Conservation (phyloP, 2,329 filamentous ascomycete species). For the Colletotrichum salicis region DNA sequence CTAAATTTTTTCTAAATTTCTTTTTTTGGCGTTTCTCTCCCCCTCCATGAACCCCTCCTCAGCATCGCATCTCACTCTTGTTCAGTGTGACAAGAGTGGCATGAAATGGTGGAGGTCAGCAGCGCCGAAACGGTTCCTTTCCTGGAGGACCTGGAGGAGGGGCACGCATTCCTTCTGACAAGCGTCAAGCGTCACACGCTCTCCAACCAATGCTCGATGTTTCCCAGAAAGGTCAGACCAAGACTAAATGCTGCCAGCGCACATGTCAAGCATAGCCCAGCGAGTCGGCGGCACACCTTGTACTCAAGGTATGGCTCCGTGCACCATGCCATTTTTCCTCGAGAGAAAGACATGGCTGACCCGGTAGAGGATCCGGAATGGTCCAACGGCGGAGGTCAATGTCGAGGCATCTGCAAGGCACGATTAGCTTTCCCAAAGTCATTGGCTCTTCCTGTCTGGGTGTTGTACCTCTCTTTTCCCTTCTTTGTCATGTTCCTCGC, state of each 20-base stretch:
- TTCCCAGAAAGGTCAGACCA: constrained; percentile 13
- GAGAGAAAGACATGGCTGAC: constrained; percentile 18
- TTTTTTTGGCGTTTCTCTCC: neutral
- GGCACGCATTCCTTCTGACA: constrained; percentile 26
- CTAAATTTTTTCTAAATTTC: neutral
- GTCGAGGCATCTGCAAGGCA: constrained; percentile 34
- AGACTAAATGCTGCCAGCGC: constrained; percentile 24
- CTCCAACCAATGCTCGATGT: constrained; percentile 27
- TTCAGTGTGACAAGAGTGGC: neutral
- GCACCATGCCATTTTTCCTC: constrained; percentile 19
- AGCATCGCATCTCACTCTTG: neutral
- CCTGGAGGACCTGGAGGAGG: neutral
- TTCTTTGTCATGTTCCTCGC: constrained; percentile 11
- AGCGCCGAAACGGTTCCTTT: constrained; percentile 11
- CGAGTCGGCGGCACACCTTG: constrained; percentile 23
- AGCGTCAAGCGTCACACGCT: constrained; percentile 20
- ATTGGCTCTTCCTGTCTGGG: constrained; percentile 1
- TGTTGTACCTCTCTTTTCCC: constrained; percentile 1
- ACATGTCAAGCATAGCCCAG: constrained; percentile 34
- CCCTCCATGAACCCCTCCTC: constrained; percentile 2
- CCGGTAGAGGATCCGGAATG: constrained; percentile 19
- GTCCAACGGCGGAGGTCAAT: constrained; percentile 32
- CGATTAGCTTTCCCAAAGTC: constrained; percentile 34
- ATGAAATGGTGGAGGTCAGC: constrained; percentile 25
- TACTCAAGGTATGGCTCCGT: constrained; percentile 30